A percentile compares a stretch with the other conserved stretches of the same genome.
These are phyloP conservation scores for Sungouiella thailandica DNA, from an alignment of 805 yeast species.

Conservation along the genomic window DNA sequence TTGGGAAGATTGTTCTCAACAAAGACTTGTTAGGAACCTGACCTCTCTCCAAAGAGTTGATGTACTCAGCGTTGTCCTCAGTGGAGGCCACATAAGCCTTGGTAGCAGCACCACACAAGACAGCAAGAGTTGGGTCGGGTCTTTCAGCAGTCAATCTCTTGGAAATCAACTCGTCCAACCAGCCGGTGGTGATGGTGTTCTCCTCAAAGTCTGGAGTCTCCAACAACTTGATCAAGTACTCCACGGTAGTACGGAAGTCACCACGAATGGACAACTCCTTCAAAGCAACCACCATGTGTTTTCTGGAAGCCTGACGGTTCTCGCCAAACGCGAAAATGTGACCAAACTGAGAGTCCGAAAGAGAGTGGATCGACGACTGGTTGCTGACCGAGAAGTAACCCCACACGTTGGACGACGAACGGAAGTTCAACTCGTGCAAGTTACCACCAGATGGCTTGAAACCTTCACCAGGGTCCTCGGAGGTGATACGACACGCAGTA, in stretches of 20 bases:
- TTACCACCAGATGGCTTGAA: constrained; percentile 98
- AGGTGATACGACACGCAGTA: constrained; percentile 98
- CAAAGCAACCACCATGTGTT: constrained; percentile 98
- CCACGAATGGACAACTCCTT: constrained; percentile 96
- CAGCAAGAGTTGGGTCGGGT: constrained; percentile 88
- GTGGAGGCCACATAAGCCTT: constrained; percentile 82
- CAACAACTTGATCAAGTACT: constrained; percentile 87
- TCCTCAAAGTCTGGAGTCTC: constrained; percentile 97
- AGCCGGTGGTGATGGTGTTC: constrained; percentile 96
- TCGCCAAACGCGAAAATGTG: constrained; percentile 99
- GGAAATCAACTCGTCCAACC: constrained; percentile 95
- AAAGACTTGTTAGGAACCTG: constrained; percentile 84
- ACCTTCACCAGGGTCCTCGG: constrained; percentile 99
- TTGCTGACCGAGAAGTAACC: constrained; percentile 97
- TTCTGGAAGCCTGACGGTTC: constrained; percentile 95
- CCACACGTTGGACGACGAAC: constrained; percentile 98
- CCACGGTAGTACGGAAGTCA: constrained; percentile 97
- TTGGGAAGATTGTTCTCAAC: constrained; percentile 82
- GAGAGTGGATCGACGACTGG: constrained; percentile 95
- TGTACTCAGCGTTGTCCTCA: constrained; percentile 63
- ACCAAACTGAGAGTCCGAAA: constrained; percentile 98
- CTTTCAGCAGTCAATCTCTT: constrained; percentile 94
- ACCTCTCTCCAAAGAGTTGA: constrained; percentile 82
- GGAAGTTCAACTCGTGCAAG: constrained; percentile 90
- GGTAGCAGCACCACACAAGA: constrained; percentile 97